Evolutionary conservation across 257 asterid genomes (phyloP).

Genomic region (Solanum bulbocastanum): DNA sequence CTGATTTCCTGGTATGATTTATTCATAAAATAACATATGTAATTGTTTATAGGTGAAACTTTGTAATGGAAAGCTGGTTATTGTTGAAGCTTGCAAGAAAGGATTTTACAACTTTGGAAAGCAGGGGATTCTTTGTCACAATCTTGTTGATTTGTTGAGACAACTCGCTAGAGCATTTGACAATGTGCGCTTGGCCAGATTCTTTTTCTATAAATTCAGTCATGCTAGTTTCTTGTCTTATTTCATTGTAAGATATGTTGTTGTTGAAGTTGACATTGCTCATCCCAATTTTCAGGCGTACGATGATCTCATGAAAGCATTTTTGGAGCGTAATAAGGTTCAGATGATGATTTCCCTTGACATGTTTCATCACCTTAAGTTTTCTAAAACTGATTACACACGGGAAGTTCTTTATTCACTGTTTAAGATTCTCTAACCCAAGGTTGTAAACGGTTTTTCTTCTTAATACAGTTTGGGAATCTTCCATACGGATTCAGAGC

Average conservation of each 20-base stretch:
- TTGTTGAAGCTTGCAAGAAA: slow-evolving; percentile 65
- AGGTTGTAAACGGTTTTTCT: neutral
- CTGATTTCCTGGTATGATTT: neutral
- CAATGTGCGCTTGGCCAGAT: slow-evolving; percentile 30
- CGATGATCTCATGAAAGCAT: slow-evolving; percentile 84
- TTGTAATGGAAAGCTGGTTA: slow-evolving; percentile 72
- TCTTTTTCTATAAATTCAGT: neutral
- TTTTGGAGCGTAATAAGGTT: slow-evolving; percentile 94
- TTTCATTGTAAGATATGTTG: neutral
- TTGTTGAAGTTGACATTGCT: neutral
- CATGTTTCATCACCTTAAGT: neutral
- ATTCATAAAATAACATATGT: neutral
- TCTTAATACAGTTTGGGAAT: slow-evolving; percentile 71
- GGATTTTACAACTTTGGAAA: slow-evolving; percentile 74
- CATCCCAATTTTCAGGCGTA: slow-evolving; percentile 59
- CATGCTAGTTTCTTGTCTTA: neutral
- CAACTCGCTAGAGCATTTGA: slow-evolving; percentile 92
- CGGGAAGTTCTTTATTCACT: neutral
- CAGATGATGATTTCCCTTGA: neutral
- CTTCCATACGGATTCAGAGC: slow-evolving; percentile 94
- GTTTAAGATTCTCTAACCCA: neutral
- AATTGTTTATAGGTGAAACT: slow-evolving; percentile 61
- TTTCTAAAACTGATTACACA: neutral
- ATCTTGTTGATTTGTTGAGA: slow-evolving; percentile 83
- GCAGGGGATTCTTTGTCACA: slow-evolving; percentile 77